phyloP scores from a whole-genome alignment of 2,329 filamentous ascomycete species.

The Furcasterigmium sp. region DNA sequence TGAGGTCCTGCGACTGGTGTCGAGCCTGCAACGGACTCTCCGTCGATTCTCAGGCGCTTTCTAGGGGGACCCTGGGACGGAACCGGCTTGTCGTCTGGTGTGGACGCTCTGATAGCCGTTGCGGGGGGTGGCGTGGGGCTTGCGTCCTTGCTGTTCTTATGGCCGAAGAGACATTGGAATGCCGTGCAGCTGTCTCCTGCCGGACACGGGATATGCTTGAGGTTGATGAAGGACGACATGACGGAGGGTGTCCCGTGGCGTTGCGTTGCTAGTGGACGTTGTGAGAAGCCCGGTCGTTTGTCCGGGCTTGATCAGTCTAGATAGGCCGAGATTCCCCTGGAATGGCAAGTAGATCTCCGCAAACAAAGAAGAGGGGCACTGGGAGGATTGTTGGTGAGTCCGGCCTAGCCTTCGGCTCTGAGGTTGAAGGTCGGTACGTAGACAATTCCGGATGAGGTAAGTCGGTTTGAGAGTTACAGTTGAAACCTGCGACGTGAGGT shows the following conservation, averaged over 20 bases:
- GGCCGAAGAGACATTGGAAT: constrained; percentile 46
- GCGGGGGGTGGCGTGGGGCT: constrained; percentile 8
- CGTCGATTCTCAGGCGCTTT: constrained; percentile 22
- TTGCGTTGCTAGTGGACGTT: no score
- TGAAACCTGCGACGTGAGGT: no score
- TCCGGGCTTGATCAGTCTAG: no score
- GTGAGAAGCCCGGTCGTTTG: no score
- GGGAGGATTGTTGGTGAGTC: no score
- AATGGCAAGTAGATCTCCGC: no score
- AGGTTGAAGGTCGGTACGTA: no score
- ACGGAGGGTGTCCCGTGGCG: background rate
- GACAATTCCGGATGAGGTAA: no score
- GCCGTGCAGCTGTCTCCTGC: constrained; percentile 42
- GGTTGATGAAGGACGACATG: constrained; percentile 16
- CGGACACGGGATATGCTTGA: constrained; percentile 46
- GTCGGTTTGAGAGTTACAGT: no score
- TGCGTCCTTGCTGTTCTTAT: constrained; percentile 27
- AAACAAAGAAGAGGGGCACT: no score
- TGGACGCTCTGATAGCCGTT: background rate
- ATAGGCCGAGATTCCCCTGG: no score
- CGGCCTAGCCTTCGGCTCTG: no score
- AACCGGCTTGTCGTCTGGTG: constrained; percentile 5
- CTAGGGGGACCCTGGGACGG: constrained; percentile 22
- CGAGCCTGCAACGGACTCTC: background rate
- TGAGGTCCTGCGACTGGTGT: constrained; percentile 8